Base-by-base conservation (phyloP, 306 rosid species). In the Hippophae gyantsensis region DNA sequence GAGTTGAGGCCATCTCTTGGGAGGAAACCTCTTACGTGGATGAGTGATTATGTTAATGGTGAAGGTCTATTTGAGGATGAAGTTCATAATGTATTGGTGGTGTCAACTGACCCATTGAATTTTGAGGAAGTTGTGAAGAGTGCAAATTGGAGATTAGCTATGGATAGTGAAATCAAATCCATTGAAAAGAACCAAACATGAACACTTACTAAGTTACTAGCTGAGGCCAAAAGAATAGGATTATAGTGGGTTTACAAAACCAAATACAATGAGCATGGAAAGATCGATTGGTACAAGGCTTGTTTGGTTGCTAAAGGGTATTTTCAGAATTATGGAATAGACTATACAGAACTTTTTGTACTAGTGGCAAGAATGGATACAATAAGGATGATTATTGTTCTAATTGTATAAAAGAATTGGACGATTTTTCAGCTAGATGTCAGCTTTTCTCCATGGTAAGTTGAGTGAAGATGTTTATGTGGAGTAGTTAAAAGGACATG, bases 1-100 rank as follows among this genome's bases (percentile, higher is more conserved):
- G 51, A 52, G 27, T 62, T 62, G 7, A 62, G 67, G 58, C 52
- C 8, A 7, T 18, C 18, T 18, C 0, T 0, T 18, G 0, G 18
- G 18, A 18, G 18, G 18, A 0, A 18, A 18, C 53, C 60, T 44
- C 65, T 53, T 12, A 13, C 8, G 12, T 68, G 60, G 66, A 52
- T 60, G 48, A 10, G 51, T 13, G 71, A 67, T 23, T 67, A 67
- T 58, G 71, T 48, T 42, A 38, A 32, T 57, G 59, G 53, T n/a
- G 72, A 67, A 51, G 42, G 56, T 65, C 56, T 27, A 27, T 65
- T 2, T 55, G 62, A 56, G 13, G 62, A 48, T 40, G 72, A 67
- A 51, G 53, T 27, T 23, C 27, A 68, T 26, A 59, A 60, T 56
- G 60, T 47, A 42, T 43, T 58, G 0, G 42, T 52, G 3, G 48